Evolutionary conservation across 345 rosid species (phyloP).

Genomic region (Arabidopsis arenosa): DNA sequence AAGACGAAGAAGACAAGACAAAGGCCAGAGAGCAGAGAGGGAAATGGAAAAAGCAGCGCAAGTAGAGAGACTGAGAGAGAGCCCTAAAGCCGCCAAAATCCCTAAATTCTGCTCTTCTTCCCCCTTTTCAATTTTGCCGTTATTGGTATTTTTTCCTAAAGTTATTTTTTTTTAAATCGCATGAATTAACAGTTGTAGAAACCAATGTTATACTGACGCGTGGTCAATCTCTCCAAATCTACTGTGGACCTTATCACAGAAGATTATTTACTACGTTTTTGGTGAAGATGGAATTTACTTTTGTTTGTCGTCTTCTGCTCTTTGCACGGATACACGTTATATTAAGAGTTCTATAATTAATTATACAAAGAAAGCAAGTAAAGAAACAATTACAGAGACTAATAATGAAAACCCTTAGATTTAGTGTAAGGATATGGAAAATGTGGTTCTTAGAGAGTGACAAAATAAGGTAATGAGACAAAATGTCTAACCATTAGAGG

Average conservation of each 20-base stretch:
- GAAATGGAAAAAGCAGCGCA: background rate
- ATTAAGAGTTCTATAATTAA: background rate
- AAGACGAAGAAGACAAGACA: slow-evolving; percentile 19
- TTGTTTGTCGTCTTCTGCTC: slow-evolving; percentile 16
- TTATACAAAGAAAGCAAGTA: background rate
- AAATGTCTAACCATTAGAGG: slow-evolving; percentile 29
- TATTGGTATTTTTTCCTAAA: background rate
- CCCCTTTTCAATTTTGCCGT: slow-evolving; percentile 42
- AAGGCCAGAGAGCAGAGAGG: background rate
- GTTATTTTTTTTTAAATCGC: background rate
- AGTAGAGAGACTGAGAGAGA: background rate
- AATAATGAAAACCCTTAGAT: background rate
- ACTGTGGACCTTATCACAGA: background rate
- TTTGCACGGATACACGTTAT: background rate
- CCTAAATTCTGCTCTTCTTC: slow-evolving; percentile 31
- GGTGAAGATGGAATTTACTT: background rate
- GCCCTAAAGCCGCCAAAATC: slow-evolving; percentile 48
- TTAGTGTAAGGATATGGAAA: background rate
- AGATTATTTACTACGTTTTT: background rate
- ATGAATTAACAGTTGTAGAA: too few species aligned
- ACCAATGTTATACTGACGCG: background rate
- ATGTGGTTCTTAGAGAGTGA: background rate
- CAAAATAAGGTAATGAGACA: background rate
- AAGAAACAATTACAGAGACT: background rate
- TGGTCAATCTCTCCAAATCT: background rate